These are phyloP conservation scores for Globisporangium rhizosaccharum DNA, from an alignment of 352 stramenopile genomes.

Conservation along the genomic window DNA sequence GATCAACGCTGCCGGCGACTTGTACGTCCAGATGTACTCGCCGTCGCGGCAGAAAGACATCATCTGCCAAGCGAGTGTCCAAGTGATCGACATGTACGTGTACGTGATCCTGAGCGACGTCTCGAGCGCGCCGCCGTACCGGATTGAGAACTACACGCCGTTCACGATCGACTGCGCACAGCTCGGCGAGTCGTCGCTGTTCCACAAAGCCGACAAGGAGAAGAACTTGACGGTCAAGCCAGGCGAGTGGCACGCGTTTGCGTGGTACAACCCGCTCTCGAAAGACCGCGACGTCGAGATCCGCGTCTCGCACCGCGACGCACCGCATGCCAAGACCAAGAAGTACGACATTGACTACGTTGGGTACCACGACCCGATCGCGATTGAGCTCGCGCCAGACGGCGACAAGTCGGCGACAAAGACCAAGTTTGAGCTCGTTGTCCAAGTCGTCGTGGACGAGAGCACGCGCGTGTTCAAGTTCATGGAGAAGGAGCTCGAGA, in stretches of 20 bases:
- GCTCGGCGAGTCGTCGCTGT: conserved; percentile 61
- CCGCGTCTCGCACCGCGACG: conserved; percentile 45
- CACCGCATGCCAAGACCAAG: conserved; percentile 48
- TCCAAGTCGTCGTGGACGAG: conserved; percentile 79
- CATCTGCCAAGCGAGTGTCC: conserved; percentile 80
- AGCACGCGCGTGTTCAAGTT: conserved; percentile 80
- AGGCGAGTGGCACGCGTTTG: conserved; percentile 74
- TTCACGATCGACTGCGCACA: conserved; percentile 74
- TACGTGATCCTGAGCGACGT: conserved; percentile 84
- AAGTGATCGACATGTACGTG: conserved; percentile 87
- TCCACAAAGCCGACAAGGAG: conserved; percentile 53
- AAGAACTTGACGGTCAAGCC: conserved; percentile 43
- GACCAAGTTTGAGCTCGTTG: conserved; percentile 44
- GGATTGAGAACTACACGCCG: conserved; percentile 86
- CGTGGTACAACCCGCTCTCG: conserved; percentile 80
- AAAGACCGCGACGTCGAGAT: conserved; percentile 82
- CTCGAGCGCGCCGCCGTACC: conserved; percentile 72
- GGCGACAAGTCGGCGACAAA: conserved; percentile 17
- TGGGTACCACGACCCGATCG: conserved; percentile 65
- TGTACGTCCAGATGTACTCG: conserved; percentile 81
- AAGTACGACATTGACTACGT: conserved; percentile 84
- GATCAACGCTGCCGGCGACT: conserved; percentile 68
- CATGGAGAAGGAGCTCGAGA: conserved; percentile 72
- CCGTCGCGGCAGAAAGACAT: conserved; percentile 62
- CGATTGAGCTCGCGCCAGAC: conserved; percentile 42